phyloP scores from a whole-genome alignment of 2,329 filamentous ascomycete species.

The Purpureocillium takamizusanense region DNA sequence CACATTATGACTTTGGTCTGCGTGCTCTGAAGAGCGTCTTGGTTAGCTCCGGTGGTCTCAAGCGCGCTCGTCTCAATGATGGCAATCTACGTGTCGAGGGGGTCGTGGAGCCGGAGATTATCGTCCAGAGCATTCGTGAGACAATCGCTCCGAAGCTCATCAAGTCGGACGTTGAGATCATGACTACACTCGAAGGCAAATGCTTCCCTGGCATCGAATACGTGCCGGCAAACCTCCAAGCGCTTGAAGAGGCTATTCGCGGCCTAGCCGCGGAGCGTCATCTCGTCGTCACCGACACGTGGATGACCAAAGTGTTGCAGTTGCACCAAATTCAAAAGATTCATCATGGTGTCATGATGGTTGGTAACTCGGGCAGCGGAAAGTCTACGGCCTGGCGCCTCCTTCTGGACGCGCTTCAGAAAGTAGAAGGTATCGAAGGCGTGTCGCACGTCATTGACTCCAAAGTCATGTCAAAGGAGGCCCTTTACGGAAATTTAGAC shows the following conservation, averaged over 20 bases:
- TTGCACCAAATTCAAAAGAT: conserved; percentile 97
- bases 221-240: conserved; percentile 74
- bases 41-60: conserved; percentile 92
- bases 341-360: conserved; percentile 99
- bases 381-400: conserved; percentile 95
- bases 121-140: conserved; percentile 96
- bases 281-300: conserved; percentile 82
- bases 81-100: conserved; percentile 56
- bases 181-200: conserved; percentile 72
- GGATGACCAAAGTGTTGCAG: conserved; percentile 96
- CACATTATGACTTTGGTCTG: conserved; percentile 97
- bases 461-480: conserved; percentile 99
- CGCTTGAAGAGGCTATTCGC: conserved; percentile 72
- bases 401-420: conserved; percentile 81
- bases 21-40: conserved; percentile 97
- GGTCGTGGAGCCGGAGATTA: conserved; percentile 87
- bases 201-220: conserved; percentile 94
- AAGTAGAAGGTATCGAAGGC: conserved; percentile 84
- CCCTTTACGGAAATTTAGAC: conserved; percentile 89
- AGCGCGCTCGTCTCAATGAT: conserved; percentile 65
- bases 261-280: conserved; percentile 77
- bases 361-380: conserved; percentile 92
- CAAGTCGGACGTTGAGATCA: conserved; percentile 79
- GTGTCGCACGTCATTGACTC: conserved; percentile 97
- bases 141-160: conserved; percentile 98